phyloP scores from a whole-genome alignment of 768 basidiomycete genomes.

The Boletus subparvulus region DNA sequence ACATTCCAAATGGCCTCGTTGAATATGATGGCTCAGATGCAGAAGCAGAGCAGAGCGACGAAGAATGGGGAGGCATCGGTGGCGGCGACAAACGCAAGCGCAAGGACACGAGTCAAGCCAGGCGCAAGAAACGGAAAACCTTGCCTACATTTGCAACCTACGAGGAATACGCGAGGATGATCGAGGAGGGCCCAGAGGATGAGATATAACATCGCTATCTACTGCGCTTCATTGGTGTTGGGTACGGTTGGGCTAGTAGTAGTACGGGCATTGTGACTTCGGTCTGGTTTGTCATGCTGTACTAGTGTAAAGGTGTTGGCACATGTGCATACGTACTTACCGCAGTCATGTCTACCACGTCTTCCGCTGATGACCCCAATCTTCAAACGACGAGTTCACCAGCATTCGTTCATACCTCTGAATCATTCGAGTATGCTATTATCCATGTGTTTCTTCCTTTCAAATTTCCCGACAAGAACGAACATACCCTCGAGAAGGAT shows the following conservation, averaged over 20 bases:
- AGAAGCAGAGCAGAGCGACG: constrained; percentile 17
- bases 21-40: constrained; percentile 58
- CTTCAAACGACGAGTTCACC: no score
- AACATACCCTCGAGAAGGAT: neutral
- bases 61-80: constrained; percentile 40
- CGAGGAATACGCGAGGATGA: constrained; percentile 83
- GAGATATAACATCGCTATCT: constrained; percentile 17
- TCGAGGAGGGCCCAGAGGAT: constrained; percentile 55
- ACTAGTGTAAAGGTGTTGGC: no score
- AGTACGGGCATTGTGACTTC: no score
- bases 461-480: neutral
- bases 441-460: constrained; percentile 8
- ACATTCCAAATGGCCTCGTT: constrained; percentile 55
- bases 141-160: constrained; percentile 85
- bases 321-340: no score
- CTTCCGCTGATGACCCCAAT: no score
- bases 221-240: neutral
- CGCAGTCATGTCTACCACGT: no score
- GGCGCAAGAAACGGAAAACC: constrained; percentile 63
- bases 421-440: neutral
- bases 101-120: constrained; percentile 43
- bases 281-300: no score
- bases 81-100: constrained; percentile 54
- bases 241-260: no score
- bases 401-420: no score